These are phyloP conservation scores for Cyberlindnera samutprakarnensis DNA, from an alignment of 805 yeast species.

Conservation along the genomic window DNA sequence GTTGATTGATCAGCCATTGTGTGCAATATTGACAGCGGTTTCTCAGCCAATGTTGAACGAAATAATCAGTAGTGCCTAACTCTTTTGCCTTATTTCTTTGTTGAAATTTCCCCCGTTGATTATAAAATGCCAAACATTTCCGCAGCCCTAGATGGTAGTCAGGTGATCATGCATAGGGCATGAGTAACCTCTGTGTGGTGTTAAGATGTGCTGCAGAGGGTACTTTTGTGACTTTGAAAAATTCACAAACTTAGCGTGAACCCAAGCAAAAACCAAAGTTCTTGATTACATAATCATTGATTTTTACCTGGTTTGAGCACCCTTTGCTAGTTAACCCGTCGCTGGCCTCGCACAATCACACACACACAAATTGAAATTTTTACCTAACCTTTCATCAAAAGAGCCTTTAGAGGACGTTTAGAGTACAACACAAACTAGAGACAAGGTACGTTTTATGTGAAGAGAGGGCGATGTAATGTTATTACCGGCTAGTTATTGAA, in stretches of 20 bases:
- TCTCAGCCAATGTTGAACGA: background rate
- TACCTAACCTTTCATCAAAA: slow-evolving; percentile 3
- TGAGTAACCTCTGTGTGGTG: too few relatives aligned
- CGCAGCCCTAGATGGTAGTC: too few relatives aligned
- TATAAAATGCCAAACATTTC: too few relatives aligned
- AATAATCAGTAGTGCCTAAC: too few relatives aligned
- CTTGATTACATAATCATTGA: slow-evolving; percentile 8
- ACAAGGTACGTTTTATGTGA: slow-evolving; percentile 19
- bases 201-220: too few relatives aligned
- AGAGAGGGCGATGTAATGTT: background rate
- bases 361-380: slow-evolving; percentile 21
- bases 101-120: too few relatives aligned
- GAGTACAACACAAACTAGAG: slow-evolving; percentile 11
- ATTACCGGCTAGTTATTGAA: too few relatives aligned
- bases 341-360: slow-evolving; percentile 7
- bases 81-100: too few relatives aligned
- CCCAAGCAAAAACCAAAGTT: background rate
- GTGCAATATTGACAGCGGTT: too few relatives aligned
- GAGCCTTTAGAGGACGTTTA: slow-evolving; percentile 3
- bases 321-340: too few relatives aligned
- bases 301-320: slow-evolving; percentile 7
- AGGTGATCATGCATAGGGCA: too few relatives aligned
- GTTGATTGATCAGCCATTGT: slow-evolving; percentile 9
- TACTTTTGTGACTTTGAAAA: slow-evolving; percentile 4
- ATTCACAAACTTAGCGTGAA: slow-evolving; percentile 4